Evolutionary conservation across 306 rosid species (phyloP).

Genomic region (Adenanthera pavonina): DNA sequence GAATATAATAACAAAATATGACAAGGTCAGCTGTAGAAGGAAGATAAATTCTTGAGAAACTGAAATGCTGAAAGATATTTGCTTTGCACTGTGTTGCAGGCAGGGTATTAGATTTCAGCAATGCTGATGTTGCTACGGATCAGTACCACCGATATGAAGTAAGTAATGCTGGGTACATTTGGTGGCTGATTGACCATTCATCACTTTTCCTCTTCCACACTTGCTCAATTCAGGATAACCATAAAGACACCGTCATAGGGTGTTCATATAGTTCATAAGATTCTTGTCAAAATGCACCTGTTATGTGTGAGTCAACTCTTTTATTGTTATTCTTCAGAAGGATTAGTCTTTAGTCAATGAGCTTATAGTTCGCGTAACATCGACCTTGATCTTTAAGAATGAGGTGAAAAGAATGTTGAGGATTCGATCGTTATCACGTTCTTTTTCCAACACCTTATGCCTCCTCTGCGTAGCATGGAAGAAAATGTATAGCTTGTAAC

Average conservation of each 20-base stretch:
- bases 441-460: too few species aligned
- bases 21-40: background rate
- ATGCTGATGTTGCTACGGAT: slow-evolving; percentile 89
- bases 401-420: too few species aligned
- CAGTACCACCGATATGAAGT: slow-evolving; percentile 76
- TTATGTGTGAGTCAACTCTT: background rate
- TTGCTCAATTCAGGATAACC: background rate
- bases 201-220: background rate
- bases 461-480: too few species aligned
- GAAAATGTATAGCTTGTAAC: too few species aligned
- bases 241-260: background rate
- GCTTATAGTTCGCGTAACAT: too few species aligned
- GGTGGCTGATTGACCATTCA: background rate
- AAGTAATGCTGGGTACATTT: slow-evolving; percentile 30
- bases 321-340: background rate
- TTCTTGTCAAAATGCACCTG: slow-evolving; percentile 7
- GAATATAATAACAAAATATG: background rate
- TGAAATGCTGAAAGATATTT: slow-evolving; percentile 6
- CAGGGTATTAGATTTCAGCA: slow-evolving; percentile 68
- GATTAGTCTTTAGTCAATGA: background rate
- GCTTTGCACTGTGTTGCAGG: slow-evolving; percentile 56
- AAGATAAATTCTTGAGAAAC: background rate
- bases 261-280: background rate
- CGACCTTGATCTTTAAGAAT: too few species aligned
- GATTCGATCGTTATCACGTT: too few species aligned